Evolutionary conservation across 2,329 filamentous ascomycete species (phyloP), one percentile per base, ranked within the genome.

Genomic region (Colletotrichum noveboracense): DNA sequence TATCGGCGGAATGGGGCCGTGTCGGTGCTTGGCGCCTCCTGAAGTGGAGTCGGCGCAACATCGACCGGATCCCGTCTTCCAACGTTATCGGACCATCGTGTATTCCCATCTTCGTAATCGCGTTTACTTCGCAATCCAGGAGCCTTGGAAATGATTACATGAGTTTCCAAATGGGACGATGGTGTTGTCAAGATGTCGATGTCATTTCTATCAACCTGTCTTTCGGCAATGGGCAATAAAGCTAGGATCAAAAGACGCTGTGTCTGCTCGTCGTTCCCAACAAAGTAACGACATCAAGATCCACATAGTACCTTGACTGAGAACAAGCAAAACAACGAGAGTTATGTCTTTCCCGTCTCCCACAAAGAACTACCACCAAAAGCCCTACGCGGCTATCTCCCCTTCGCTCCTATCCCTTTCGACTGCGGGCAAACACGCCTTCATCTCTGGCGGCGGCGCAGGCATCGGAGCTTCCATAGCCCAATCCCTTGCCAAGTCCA

Each of bases 371-470:
- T 76, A 70, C 56, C 77, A 67, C 28, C 75, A 77, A 34, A 65
- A 72, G 12, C 38, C 77, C 12, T 84, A 84, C 62, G 70, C 81
- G 0, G 72, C 78, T 21, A 80, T 84, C 55, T 76, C 78, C 34
- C 80, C 83, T 1, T 32, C 65, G 1, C 78, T 78, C 2, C 78
- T 80, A 0, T 71, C 80, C 26, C 79, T 85, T 4, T 80, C 74
- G 1, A 77, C 78, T 1, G 66, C 81, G 10, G 85, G 83, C 56
- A 90, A 89, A 77, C 87, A 85, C 1, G 88, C 90, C 58, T 74
- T 90, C 34, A 87, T 91, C 62, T 91, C 89, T 2, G 89, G 89
- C n/a, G 89, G 89, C 18, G 89, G 89, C 7, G 86, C 88, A 64
- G 88, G 88, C 0, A 86, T 90, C 64, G 88, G 88, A 1, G 85